Evolutionary conservation across 345 rosid genomes (phyloP), one percentile per base, ranked within the genome.

Genomic region (Iberis pinnata): DNA sequence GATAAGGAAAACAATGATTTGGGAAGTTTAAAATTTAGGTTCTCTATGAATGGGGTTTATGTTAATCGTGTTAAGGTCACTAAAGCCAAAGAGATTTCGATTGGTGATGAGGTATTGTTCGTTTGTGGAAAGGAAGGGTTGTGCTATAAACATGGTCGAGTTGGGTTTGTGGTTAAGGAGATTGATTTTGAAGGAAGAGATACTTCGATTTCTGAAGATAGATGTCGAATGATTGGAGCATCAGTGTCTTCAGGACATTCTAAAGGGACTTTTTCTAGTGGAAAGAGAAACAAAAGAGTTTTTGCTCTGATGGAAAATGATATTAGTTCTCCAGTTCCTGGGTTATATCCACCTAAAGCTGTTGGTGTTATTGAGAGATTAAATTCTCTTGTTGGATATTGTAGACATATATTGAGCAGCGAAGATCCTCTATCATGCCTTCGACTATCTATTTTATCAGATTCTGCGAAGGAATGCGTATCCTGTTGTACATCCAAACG

Each of bases 41-140:
- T 25, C 61, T 70, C 83, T 40, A 66, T 69, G 63, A 86, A 84
- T 52, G 95, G 95, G 25, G 73, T 86, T n/a, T 86, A 43, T 73
- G 73, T 78, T 53, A 83, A 81, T 69, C 81, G 84, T 45, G 59
- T 68, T 45, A 73, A 75, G 75, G 32, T 84, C 42, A 35, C 77
- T 0, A 51, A 38, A 39, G 64, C 58, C 31, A 42, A 57, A 42
- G 88, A 82, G 60, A 66, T 89, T 74, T 65, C 16, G 10, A 63
- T 70, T 0, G 94, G 85, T 29, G 88, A 89, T 75, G 90, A 86
- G 73, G 79, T 89, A 48, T 73, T 77, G 71, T 73, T 89, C 60
- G 85, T 67, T 64, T 86, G 96, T 27, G 70, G 79, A 22, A 72
- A 58, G 15, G 70, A 67, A 59, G 62, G 72, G 41, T 22, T 22